Percentiles rank a stretch among this genome's conserved stretches.
These are phyloP conservation scores for Thermothelomyces thermophilus DNA, from an alignment of 2,329 filamentous ascomycete genomes.

Conservation along the genomic window DNA sequence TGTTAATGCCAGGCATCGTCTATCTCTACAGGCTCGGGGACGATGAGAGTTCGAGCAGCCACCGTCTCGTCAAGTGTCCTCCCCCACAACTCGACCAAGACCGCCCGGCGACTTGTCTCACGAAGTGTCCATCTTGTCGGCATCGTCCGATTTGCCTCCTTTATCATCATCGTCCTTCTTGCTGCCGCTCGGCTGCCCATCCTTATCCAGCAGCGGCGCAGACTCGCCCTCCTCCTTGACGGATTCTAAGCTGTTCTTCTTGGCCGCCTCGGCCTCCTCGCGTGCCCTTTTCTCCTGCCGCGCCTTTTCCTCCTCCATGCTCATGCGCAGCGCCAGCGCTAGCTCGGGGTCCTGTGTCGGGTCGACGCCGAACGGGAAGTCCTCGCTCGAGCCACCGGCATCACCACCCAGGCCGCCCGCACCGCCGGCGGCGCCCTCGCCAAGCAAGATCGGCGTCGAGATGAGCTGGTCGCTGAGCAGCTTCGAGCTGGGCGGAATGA, in stretches of 20 bases:
- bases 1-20: constrained; percentile 11
- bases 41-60: not conserved
- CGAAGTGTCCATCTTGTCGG: constrained; percentile 88
- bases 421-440: constrained; percentile 62
- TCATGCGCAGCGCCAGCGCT: constrained; percentile 91
- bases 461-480: constrained; percentile 89
- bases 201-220: constrained; percentile 53
- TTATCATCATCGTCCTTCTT: constrained; percentile 42
- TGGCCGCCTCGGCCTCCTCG: constrained; percentile 62
- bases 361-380: constrained; percentile 86
- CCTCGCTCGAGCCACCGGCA: constrained; percentile 50
- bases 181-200: constrained; percentile 57
- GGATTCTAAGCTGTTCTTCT: constrained; percentile 52
- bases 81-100: not conserved
- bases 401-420: constrained; percentile 50
- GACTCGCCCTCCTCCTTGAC: constrained; percentile 69
- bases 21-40: constrained; percentile 15
- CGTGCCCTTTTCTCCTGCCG: constrained; percentile 79
- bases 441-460: constrained; percentile 80
- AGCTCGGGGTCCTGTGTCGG: constrained; percentile 88
- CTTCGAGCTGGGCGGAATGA: constrained; percentile 85
- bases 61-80: not conserved
- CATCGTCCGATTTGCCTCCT: constrained; percentile 44
- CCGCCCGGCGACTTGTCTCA: constrained; percentile 32
- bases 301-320: constrained; percentile 95